Conservation (phyloP, 345 rosid species). For the Eucalyptus erythrocorys region DNA sequence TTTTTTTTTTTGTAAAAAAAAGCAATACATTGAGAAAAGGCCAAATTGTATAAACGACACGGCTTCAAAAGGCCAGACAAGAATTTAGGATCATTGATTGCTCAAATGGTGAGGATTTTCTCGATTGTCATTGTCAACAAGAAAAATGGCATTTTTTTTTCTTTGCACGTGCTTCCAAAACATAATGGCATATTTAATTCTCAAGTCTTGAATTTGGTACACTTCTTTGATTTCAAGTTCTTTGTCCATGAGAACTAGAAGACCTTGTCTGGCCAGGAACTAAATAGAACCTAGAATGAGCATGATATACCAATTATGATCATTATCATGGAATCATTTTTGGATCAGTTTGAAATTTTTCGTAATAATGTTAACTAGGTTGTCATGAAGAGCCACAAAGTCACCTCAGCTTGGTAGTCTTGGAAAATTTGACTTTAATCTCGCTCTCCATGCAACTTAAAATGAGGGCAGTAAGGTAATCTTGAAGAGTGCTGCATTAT, state of each 20-base stretch:
- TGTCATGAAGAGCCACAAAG: neutral
- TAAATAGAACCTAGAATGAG: neutral
- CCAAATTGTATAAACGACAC: too few relatives aligned
- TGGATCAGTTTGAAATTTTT: neutral
- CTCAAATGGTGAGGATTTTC: neutral
- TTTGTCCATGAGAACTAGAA: neutral
- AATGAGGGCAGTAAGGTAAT: neutral
- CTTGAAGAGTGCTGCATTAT: too few relatives aligned
- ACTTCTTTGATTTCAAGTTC: neutral
- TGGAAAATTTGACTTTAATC: neutral
- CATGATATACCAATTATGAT: neutral
- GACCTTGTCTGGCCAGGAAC: neutral
- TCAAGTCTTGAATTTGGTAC: neutral
- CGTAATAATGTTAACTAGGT: neutral
- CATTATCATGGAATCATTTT: neutral
- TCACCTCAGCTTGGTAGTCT: neutral
- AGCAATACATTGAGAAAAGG: too few relatives aligned
- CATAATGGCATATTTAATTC: neutral
- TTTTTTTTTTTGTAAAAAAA: too few relatives aligned
- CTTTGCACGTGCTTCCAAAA: neutral
- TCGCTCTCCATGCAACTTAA: neutral
- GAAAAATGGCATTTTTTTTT: neutral
- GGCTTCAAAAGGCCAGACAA: too few relatives aligned
- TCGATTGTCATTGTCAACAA: neutral
- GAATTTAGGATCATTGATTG: neutral